Conservation (phyloP, 2,329 filamentous ascomycete genomes). For the Rutstroemia sp. region DNA sequence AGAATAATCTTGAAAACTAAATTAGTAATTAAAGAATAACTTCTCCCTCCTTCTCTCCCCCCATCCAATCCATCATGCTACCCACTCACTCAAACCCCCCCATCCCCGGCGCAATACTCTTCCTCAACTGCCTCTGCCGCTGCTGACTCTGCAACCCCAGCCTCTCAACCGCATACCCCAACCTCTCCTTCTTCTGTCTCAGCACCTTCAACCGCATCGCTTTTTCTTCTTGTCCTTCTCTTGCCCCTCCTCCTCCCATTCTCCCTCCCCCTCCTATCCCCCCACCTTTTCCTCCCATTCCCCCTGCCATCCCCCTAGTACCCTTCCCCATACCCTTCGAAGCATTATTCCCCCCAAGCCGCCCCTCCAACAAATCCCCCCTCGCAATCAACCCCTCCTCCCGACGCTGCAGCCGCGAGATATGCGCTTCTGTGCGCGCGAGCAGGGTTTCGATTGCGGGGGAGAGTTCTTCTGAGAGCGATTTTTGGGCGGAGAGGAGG, state of each 20-base stretch:
- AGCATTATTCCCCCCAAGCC: slow-evolving; percentile 39
- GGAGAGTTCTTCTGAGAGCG: slow-evolving; percentile 61
- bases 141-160: slow-evolving; percentile 61
- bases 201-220: slow-evolving; percentile 48
- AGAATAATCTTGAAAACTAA: no score
- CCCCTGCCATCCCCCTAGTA: slow-evolving; percentile 31
- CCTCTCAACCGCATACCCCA: slow-evolving; percentile 64
- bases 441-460: slow-evolving; percentile 63
- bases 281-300: background rate
- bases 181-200: slow-evolving; percentile 61
- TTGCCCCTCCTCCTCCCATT: slow-evolving; percentile 19
- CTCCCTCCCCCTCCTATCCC: background rate
- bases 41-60: no score
- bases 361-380: slow-evolving; percentile 57
- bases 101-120: slow-evolving; percentile 52
- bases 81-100: background rate
- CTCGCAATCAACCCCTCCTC: slow-evolving; percentile 59
- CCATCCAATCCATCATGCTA: background rate
- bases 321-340: slow-evolving; percentile 40
- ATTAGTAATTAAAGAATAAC: no score
- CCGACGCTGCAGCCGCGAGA: slow-evolving; percentile 59
- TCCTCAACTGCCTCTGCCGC: slow-evolving; percentile 61
- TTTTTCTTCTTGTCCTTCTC: slow-evolving; percentile 19
- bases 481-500: slow-evolving; percentile 55
- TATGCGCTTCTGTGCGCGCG: slow-evolving; percentile 51